Evolutionary conservation across 2,329 filamentous ascomycete species (phyloP), one percentile per base, ranked within the genome.

Genomic region (Aspergillus fructus): DNA sequence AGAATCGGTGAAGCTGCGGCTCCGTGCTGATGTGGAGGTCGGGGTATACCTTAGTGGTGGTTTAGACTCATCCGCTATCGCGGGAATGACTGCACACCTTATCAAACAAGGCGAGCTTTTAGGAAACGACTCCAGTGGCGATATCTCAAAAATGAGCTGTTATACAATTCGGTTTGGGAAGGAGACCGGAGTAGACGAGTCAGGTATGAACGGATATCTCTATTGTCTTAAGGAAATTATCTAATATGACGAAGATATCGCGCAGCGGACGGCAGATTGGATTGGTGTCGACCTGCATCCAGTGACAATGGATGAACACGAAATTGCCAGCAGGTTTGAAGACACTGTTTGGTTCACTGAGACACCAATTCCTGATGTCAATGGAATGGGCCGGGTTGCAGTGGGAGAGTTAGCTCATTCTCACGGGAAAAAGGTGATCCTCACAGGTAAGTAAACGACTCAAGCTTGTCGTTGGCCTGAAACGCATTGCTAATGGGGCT

Each of bases 11-110:
- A 76, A 76, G n/a, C 61, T 83, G 17, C 78, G 83, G 5, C 71
- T 86, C 9, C 75, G 79, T 15, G 83, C 83, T 1, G 84, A 86
- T 64, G 84, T 85, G 0, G 81, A 82, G 0, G 74, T 86, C 3
- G 84, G 81, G 2, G 72, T 86, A 51, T 85, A 83, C 56, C 71
- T 86, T 0, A 81, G 77, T 21, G 83, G 84, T 4, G 84, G 84
- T 1, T 78, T 86, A 49, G 83, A 86, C 64, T 84, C 81, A 0
- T 85, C 83, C 0, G 74, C 78, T 2, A 69, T 86, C 21, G 83
- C 83, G 7, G 83, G 84, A 3, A 84, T 86, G 63, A 78, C 81
- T 2, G 78, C 77, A 1, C 74, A 85, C 58, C 73, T 85, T 2
- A 74, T 79, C n/a, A 72, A 76, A 41, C 69, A 80, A 49, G 74